Conservation (phyloP, 768 basidiomycete species). For the Rhodotorula babjevae region DNA sequence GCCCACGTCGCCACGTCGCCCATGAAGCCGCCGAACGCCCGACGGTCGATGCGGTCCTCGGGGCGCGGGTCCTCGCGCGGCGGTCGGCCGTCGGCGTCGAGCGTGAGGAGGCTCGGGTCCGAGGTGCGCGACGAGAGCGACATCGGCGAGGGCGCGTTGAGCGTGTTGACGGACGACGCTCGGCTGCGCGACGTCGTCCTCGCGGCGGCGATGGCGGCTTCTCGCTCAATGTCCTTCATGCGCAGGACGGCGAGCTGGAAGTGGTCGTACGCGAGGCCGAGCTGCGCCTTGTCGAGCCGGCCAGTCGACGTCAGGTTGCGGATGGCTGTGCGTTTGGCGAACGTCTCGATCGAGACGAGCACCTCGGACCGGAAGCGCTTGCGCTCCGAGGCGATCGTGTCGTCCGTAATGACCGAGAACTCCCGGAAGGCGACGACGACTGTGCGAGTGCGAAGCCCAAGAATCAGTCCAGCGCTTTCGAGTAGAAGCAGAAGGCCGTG, state of each 20-base stretch:
- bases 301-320: constrained; percentile 76
- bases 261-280: constrained; percentile 78
- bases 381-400: constrained; percentile 81
- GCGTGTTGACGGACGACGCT: constrained; percentile 2
- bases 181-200: constrained; percentile 11
- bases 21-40: constrained; percentile 81
- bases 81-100: constrained; percentile 15
- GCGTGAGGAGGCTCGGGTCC: no score
- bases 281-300: constrained; percentile 79
- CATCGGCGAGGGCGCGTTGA: not conserved
- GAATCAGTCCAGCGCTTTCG: not conserved
- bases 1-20: constrained; percentile 95
- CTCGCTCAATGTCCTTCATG: constrained; percentile 24
- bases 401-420: constrained; percentile 85
- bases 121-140: constrained; percentile 23
- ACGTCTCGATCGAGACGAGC: constrained; percentile 84
- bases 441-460: constrained; percentile 42
- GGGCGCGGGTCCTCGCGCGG: constrained; percentile 63
- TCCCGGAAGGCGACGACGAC: constrained; percentile 96
- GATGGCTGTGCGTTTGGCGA: constrained; percentile 84
- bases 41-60: constrained; percentile 80
- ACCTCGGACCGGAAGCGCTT: constrained; percentile 81
- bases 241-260: constrained; percentile 45
- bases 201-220: not conserved
- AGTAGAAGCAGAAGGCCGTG: not conserved